Base-by-base conservation (phyloP, 352 stramenopile genomes). In the Phytophthora europaea region DNA sequence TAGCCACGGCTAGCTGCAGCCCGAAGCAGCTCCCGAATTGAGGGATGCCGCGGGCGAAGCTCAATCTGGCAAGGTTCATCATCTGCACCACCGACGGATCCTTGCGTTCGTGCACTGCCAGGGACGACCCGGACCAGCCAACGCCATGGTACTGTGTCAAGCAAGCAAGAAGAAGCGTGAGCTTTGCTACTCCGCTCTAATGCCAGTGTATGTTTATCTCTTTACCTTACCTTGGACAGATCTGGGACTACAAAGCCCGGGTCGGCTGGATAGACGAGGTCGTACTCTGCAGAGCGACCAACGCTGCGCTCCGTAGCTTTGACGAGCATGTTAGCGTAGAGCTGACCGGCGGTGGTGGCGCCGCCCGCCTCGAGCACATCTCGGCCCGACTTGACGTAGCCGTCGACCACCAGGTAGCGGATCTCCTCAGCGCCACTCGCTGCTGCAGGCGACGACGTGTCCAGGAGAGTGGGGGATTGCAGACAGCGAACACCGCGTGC, bases 21-120 rank as follows among this genome's bases (percentile, higher is more conserved):
- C 81, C 86, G 64, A 90, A 95, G 74, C 88, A 94, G 75, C 86
- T 94, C 16, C 88, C 88, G 56, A 92, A 92, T 75, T 95, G 88
- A 34, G 86, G 88, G 6, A 95, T 67, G 43, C 88, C 85, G 20
- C 73, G 56, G 20, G 62, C 77, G 55, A 91, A 92, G 57, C 67
- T 79, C 40, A 65, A 61, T 12, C 72, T 68, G 9, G 83, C 77
- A 18, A 93, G 62, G 3, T 69, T 73, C 50, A 84, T 73, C 75
- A 89, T 84, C 55, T 79, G 70, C 56, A 81, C 36, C 36, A 95
- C 81, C 33, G 75, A 79, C 33, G 73, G 77, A 65, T 94, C 78
- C 2, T 89, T 67, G 0, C 68, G 76, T 60, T 93, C 79, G 67
- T 93, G 70, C 6, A 93, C 83, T 1, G 84, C 85, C 43, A 94